Evolutionary conservation across 345 rosid species (phyloP).

Genomic region (Salix brachista): DNA sequence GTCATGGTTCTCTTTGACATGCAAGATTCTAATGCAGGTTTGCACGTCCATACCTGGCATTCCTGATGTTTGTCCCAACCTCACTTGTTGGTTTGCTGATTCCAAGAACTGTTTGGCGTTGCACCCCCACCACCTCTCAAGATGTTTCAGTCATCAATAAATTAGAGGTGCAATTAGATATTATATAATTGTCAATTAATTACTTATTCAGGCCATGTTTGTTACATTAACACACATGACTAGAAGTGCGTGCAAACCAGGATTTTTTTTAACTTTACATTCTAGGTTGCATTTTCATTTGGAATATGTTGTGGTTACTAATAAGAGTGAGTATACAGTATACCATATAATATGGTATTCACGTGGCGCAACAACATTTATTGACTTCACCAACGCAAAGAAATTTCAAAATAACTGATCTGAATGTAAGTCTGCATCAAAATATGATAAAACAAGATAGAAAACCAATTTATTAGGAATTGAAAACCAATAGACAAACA

Average conservation of each 20-base stretch:
- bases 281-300: neutral
- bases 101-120: slow-evolving; percentile 56
- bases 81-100: slow-evolving; percentile 71
- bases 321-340: neutral
- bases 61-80: slow-evolving; percentile 77
- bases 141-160: slow-evolving; percentile 49
- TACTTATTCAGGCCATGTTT: neutral
- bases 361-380: neutral
- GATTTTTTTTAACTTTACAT: neutral
- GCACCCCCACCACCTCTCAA: slow-evolving; percentile 58
- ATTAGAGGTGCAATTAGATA: slow-evolving; percentile 49
- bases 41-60: slow-evolving; percentile 83
- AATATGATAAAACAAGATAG: neutral
- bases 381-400: neutral
- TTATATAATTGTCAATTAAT: neutral
- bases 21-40: slow-evolving; percentile 62
- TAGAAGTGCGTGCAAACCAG: neutral
- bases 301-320: neutral
- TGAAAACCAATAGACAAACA: neutral
- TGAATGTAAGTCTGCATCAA: neutral
- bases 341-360: neutral
- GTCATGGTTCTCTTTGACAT: neutral
- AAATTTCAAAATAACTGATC: slow-evolving; percentile 5
- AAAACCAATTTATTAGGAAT: neutral
- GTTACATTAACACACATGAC: neutral